phyloP scores from a whole-genome alignment of 169 alveolate genomes.

The Plasmodium inui region DNA sequence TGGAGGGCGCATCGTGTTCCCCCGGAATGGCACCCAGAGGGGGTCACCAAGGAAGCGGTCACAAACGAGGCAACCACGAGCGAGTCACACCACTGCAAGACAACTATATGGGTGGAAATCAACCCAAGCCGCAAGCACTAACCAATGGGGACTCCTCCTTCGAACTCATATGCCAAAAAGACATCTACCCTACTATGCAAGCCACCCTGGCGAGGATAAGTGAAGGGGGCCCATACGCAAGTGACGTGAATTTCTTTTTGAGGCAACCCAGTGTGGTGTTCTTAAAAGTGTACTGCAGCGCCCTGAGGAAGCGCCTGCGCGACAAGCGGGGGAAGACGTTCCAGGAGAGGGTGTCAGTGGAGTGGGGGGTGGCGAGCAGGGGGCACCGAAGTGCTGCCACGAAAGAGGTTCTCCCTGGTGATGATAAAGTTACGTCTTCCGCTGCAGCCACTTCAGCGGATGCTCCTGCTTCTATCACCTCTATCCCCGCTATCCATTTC shows the following conservation, averaged over 20 bases:
- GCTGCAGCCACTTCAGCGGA: background rate
- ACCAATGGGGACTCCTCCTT: background rate
- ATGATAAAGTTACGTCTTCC: background rate
- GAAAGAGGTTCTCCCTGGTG: background rate
- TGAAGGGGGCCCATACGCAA: background rate
- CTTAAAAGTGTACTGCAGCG: conserved; percentile 1
- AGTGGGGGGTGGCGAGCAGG: background rate
- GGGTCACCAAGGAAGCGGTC: background rate
- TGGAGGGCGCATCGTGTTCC: background rate
- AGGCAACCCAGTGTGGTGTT: conserved; percentile 7
- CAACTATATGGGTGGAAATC: background rate
- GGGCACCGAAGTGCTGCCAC: background rate
- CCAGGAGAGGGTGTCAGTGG: background rate
- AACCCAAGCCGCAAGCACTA: background rate
- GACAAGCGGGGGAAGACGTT: background rate
- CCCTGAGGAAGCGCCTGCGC: background rate
- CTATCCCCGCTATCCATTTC: no score
- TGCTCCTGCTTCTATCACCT: background rate
- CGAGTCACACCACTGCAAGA: background rate
- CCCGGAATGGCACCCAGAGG: background rate
- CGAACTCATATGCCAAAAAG: background rate
- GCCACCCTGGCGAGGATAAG: background rate
- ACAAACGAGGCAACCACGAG: background rate
- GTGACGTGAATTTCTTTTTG: background rate
- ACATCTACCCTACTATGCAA: background rate